Conservation (phyloP, 352 stramenopile species). For the Phytophthora idaei region DNA sequence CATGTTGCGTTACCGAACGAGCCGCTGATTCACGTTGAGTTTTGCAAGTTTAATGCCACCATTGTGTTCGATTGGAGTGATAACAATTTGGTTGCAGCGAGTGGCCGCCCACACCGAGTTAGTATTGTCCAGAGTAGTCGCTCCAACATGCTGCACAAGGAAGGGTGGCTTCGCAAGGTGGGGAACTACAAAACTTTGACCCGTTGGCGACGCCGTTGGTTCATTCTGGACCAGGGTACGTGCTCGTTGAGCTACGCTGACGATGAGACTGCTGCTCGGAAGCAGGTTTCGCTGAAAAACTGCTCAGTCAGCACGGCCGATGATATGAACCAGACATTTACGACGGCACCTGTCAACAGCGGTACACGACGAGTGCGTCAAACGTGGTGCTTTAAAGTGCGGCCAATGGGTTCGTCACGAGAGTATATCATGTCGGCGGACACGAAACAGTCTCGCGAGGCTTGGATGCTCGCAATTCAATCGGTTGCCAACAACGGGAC, state of each 20-base stretch:
- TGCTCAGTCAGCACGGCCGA: conserved; percentile 69
- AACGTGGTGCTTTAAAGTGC: conserved; percentile 88
- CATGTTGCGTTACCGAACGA: conserved; percentile 68
- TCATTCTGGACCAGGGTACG: conserved; percentile 69
- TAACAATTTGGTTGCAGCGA: conserved; percentile 17
- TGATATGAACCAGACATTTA: conserved; percentile 88
- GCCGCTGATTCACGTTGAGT: conserved; percentile 68
- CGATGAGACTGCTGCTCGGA: conserved; percentile 53
- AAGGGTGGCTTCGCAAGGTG: conserved; percentile 81
- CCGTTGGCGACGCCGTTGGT: conserved; percentile 73
- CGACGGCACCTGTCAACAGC: conserved; percentile 81
- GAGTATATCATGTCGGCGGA: conserved; percentile 84
- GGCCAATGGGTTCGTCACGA: conserved; percentile 67
- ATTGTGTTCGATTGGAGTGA: conserved; percentile 79
- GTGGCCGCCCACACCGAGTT: conserved; percentile 22
- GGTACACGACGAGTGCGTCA: conserved; percentile 77
- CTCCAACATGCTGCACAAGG: conserved; percentile 60
- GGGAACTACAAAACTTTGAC: conserved; percentile 65
- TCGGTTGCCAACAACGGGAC: conserved; percentile 40
- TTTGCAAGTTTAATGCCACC: conserved; percentile 50
- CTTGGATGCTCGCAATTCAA: conserved; percentile 86
- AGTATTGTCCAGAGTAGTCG: conserved; percentile 30
- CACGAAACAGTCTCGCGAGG: conserved; percentile 84
- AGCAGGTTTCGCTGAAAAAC: conserved; percentile 67
- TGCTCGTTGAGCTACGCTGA: conserved; percentile 79